Percentiles rank a stretch among this genome's conserved stretches.
Evolutionary conservation across 495 filamentous ascomycete genomes (phyloP).

Genomic region (Thozetella sp.): DNA sequence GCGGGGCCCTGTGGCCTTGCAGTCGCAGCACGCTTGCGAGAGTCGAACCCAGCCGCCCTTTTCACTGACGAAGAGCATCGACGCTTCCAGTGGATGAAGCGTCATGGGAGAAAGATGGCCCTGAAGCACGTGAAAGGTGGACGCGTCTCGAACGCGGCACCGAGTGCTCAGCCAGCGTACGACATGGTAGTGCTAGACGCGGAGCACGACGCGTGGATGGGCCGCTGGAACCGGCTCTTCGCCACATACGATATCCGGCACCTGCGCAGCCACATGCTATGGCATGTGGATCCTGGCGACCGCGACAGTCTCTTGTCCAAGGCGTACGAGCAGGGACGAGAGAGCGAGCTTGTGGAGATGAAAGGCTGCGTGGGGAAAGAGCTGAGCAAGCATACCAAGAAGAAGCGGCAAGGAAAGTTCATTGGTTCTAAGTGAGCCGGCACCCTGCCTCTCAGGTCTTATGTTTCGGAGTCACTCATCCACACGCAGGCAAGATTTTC

Average conservation of each 20-base stretch:
- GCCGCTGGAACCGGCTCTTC: conserved; percentile 58
- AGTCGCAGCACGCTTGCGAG: conserved; percentile 58
- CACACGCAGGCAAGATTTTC: background rate
- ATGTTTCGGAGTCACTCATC: background rate
- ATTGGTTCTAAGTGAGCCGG: background rate
- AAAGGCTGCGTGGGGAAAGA: conserved; percentile 63
- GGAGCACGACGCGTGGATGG: conserved; percentile 54
- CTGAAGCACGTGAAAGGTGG: conserved; percentile 23
- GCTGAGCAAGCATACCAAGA: conserved; percentile 64
- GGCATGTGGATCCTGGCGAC: conserved; percentile 66
- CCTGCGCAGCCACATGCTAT: conserved; percentile 68
- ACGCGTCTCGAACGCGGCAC: conserved; percentile 18
- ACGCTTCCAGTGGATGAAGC: conserved; percentile 65
- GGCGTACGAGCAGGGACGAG: conserved; percentile 49
- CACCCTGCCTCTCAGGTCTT: background rate
- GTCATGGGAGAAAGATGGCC: conserved; percentile 37
- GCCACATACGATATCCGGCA: conserved; percentile 57
- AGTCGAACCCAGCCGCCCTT: conserved; percentile 62
- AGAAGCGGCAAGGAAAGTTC: conserved; percentile 44
- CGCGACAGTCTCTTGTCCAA: conserved; percentile 64
- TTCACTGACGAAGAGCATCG: conserved; percentile 70
- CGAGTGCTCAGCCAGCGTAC: conserved; percentile 27
- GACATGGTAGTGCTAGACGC: conserved; percentile 54
- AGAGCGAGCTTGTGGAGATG: conserved; percentile 58
- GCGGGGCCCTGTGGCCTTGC: conserved; percentile 65